Percentiles rank a stretch among this genome's conserved stretches.
Conservation (phyloP, 768 basidiomycete species). For the Hydnum rufescens region DNA sequence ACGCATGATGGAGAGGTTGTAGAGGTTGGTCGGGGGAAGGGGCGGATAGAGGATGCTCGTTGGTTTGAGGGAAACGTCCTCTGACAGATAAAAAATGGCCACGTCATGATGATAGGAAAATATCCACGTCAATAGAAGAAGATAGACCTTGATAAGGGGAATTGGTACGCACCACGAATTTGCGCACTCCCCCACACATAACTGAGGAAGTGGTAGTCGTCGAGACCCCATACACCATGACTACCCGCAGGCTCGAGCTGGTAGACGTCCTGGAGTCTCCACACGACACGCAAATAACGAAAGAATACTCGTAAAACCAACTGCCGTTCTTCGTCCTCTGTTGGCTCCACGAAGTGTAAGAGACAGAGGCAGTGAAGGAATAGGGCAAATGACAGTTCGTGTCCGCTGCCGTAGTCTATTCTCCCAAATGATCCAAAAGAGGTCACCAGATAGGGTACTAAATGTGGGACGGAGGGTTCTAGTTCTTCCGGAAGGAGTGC, state of each 20-base stretch:
- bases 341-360: conserved; percentile 40
- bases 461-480: conserved; percentile 30
- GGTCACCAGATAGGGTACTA: conserved; percentile 58
- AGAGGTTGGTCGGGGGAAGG: conserved; percentile 49
- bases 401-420: conserved; percentile 94
- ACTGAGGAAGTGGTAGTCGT: conserved; percentile 76
- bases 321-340: conserved; percentile 38
- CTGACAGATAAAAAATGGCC: not conserved
- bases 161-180: conserved; percentile 37
- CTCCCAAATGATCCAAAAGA: conserved; percentile 82
- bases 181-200: conserved; percentile 87
- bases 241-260: conserved; percentile 89
- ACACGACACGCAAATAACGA: conserved; percentile 57
- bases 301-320: conserved; percentile 39
- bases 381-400: conserved; percentile 75
- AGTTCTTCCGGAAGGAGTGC: conserved; percentile 29
- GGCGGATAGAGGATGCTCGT: conserved; percentile 28
- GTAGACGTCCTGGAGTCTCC: conserved; percentile 75
- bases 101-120: not conserved
- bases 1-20: conserved; percentile 58
- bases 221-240: conserved; percentile 95
- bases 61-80: not conserved
- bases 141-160: too few relatives aligned
- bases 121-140: not conserved
- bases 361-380: conserved; percentile 59